phyloP scores from a whole-genome alignment of 768 basidiomycete genomes.

The Scleroderma citrinum region DNA sequence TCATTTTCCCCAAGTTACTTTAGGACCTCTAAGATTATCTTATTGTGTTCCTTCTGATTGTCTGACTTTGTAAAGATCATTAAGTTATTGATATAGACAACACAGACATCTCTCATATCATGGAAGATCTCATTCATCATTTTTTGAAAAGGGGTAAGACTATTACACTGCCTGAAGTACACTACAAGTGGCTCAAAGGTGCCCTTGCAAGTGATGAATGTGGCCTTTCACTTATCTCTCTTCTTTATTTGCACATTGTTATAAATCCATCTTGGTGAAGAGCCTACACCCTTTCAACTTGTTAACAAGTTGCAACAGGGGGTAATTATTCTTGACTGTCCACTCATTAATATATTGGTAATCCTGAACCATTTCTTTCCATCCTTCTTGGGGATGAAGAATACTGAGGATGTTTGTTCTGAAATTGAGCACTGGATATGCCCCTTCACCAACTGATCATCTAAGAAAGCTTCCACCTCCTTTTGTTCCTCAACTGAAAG shows the following conservation, averaged over 20 bases:
- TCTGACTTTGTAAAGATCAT: conserved; percentile 23
- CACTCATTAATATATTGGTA: conserved; percentile 12
- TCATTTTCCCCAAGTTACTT: conserved; percentile 22
- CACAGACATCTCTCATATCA: conserved; percentile 20
- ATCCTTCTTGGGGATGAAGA: conserved; percentile 9
- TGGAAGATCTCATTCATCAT: conserved; percentile 24
- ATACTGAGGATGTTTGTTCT: conserved; percentile 4
- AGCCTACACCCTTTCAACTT: background rate
- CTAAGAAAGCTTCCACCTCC: conserved; percentile 2
- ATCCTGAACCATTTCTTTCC: conserved; percentile 10
- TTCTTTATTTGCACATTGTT: conserved; percentile 11
- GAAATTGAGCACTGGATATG: conserved; percentile 10
- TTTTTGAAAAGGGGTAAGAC: conserved; percentile 23
- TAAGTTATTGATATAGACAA: conserved; percentile 42
- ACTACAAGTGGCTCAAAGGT: conserved; percentile 36
- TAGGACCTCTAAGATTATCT: conserved; percentile 17
- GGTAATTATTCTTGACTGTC: background rate
- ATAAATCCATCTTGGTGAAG: conserved; percentile 15
- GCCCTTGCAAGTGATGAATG: conserved; percentile 33
- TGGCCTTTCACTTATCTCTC: conserved; percentile 39
- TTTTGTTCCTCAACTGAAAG: background rate
- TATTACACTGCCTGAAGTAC: conserved; percentile 34
- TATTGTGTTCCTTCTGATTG: conserved; percentile 9
- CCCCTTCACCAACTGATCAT: conserved; percentile 4
- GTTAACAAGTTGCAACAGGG: background rate